Conservation (phyloP, 202 grass and related monocot species). For the Setaria italica region DNA sequence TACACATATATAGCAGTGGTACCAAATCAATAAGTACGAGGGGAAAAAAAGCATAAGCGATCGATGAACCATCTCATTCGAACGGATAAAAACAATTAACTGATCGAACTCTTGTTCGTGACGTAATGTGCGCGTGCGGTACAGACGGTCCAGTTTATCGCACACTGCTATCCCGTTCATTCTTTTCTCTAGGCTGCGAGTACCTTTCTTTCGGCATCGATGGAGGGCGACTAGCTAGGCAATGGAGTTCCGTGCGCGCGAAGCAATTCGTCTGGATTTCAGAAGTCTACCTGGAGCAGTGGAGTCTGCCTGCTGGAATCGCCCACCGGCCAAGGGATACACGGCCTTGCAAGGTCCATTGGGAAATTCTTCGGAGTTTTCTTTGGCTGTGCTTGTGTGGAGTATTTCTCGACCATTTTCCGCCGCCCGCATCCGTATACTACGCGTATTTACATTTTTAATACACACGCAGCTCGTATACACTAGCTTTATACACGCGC, state of each 20-base stretch:
- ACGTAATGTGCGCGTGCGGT: background rate
- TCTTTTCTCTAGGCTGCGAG: background rate
- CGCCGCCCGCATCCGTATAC: background rate
- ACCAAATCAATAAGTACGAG: background rate
- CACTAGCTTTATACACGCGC: no score
- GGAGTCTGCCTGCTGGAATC: background rate
- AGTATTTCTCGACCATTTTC: background rate
- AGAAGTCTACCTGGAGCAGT: background rate
- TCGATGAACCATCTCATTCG: background rate
- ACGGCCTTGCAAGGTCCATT: background rate
- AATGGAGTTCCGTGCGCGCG: background rate
- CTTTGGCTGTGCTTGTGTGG: background rate
- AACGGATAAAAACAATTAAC: background rate
- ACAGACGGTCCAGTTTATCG: background rate
- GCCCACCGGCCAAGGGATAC: background rate
- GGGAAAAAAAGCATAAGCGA: background rate
- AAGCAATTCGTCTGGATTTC: constrained; percentile 10
- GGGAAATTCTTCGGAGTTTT: background rate
- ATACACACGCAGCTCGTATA: no score
- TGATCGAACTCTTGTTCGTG: background rate
- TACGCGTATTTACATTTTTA: background rate
- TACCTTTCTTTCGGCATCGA: background rate
- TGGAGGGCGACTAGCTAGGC: background rate
- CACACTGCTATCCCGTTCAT: no score
- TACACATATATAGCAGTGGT: background rate